These are phyloP conservation scores for Cubamyces lactineus DNA, from an alignment of 768 basidiomycete species.

Conservation along the genomic window DNA sequence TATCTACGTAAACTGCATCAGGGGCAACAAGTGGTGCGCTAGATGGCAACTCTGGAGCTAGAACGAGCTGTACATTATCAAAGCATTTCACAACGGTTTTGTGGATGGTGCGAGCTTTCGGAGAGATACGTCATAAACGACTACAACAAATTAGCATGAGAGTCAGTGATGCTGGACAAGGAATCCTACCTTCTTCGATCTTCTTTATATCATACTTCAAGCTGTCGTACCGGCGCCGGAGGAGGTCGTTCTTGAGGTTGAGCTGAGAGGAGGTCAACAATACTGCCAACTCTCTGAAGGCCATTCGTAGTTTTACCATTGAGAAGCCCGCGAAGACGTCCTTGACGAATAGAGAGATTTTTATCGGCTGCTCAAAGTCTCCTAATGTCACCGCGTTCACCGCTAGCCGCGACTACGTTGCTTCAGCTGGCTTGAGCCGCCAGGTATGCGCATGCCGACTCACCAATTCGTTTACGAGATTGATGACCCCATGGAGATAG, in stretches of 20 bases:
- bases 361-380: conserved; percentile 77
- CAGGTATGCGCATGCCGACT: no score
- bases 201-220: conserved; percentile 89
- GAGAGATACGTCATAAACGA: conserved; percentile 85
- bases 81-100: background rate
- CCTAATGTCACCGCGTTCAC: conserved; percentile 84
- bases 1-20: no score
- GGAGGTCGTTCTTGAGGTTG: conserved; percentile 78
- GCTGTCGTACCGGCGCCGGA: conserved; percentile 78
- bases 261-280: conserved; percentile 46
- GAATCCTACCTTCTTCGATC: conserved; percentile 74
- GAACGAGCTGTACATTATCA: background rate
- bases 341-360: conserved; percentile 79
- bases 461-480: conserved; percentile 80
- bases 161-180: background rate
- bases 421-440: background rate
- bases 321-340: conserved; percentile 84
- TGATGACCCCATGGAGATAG: conserved; percentile 81
- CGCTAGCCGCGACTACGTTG: conserved; percentile 68
- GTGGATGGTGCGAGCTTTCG: conserved; percentile 55
- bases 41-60: background rate
- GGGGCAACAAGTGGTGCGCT: background rate
- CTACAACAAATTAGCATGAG: conserved; percentile 41
- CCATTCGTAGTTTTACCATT: conserved; percentile 57
- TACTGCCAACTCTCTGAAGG: background rate